Conservation (phyloP, 164 flowering plant species). For the Platanus orientalis region DNA sequence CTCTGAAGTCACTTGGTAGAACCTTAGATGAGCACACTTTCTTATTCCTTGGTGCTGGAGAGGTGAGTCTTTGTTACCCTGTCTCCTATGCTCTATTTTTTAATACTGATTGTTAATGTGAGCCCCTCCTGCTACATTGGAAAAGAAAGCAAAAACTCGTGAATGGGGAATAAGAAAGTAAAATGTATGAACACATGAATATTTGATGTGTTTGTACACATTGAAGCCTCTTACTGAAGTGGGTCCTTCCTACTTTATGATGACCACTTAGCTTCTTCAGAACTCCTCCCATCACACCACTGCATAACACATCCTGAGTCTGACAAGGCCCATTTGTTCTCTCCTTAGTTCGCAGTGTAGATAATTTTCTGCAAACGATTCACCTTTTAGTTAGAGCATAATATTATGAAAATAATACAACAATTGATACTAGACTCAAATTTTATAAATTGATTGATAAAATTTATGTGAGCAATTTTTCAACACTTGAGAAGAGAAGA, state of each 20-base stretch:
- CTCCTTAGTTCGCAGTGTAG: background rate
- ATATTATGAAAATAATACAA: too few species aligned
- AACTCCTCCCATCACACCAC: too few species aligned
- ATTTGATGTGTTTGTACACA: background rate
- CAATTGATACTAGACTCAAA: too few species aligned
- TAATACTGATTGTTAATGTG: too few species aligned
- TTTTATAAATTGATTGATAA: too few species aligned
- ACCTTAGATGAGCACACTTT: constrained; percentile 69
- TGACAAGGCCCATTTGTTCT: background rate
- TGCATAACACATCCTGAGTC: background rate
- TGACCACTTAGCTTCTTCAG: background rate
- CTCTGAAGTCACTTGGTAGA: constrained; percentile 64
- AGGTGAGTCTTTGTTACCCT: constrained; percentile 35
- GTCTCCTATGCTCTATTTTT: too few species aligned
- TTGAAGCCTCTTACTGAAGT: background rate
- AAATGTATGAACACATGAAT: background rate
- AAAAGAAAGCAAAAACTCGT: background rate
- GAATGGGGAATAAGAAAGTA: background rate
- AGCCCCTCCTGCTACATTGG: background rate
- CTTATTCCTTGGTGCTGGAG: constrained; percentile 92
- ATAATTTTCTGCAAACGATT: background rate
- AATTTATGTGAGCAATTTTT: too few species aligned
- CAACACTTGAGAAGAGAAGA: too few species aligned
- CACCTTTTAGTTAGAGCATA: background rate
- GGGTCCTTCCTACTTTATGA: background rate